These are phyloP conservation scores for Boletus vermiculosoides DNA, from an alignment of 768 basidiomycete genomes.

Conservation along the genomic window DNA sequence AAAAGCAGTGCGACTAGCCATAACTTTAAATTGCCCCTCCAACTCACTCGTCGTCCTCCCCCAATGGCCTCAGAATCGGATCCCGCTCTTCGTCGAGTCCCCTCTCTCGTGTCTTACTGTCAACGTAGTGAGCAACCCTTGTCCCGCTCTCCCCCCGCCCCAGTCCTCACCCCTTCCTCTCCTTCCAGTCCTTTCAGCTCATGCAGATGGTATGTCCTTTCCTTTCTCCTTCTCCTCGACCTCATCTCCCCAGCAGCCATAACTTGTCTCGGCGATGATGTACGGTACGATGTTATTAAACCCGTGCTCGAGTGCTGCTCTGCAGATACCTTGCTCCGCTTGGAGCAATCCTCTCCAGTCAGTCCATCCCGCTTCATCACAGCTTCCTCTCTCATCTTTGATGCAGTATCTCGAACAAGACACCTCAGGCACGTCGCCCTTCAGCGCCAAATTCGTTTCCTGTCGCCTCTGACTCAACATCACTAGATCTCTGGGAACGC, in stretches of 20 bases:
- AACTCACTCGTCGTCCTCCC: neutral
- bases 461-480: constrained; percentile 4
- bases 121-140: constrained; percentile 58
- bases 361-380: constrained; percentile 27
- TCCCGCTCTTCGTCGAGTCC: constrained; percentile 43
- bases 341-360: constrained; percentile 74
- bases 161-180: constrained; percentile 14
- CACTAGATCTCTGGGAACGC: constrained; percentile 62
- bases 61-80: constrained; percentile 40
- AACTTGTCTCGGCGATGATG: constrained; percentile 54
- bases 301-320: constrained; percentile 75
- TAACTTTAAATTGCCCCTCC: neutral
- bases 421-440: constrained; percentile 47
- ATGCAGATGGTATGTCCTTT: constrained; percentile 56
- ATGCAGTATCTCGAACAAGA: constrained; percentile 51
- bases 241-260: constrained; percentile 47
- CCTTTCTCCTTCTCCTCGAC: neutral
- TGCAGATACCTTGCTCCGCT: constrained; percentile 62
- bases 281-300: constrained; percentile 63
- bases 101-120: constrained; percentile 64
- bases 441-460: neutral
- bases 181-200: constrained; percentile 51
- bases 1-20: constrained; percentile 12
- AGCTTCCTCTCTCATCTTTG: constrained; percentile 14
- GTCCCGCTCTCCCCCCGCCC: neutral